phyloP scores from a whole-genome alignment of 169 alveolate genomes.

The Cryptosporidium felis region DNA sequence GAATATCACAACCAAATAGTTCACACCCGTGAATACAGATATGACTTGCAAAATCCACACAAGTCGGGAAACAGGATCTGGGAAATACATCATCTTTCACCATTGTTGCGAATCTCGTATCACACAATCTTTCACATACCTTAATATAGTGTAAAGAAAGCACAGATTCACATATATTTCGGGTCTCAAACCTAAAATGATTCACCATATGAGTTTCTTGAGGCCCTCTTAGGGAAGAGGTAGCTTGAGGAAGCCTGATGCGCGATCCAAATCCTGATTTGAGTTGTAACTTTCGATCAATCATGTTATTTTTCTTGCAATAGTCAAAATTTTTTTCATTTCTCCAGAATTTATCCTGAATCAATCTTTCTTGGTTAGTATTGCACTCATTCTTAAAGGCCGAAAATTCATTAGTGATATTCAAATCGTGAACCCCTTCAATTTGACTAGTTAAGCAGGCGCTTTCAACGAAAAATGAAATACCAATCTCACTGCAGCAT shows the following conservation, averaged over 20 bases:
- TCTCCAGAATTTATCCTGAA: background rate
- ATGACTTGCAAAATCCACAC: constrained; percentile 38
- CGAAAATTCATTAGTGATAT: background rate
- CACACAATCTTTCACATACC: constrained; percentile 45
- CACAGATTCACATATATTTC: constrained; percentile 23
- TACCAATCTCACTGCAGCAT: background rate
- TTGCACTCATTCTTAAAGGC: background rate
- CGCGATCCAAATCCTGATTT: constrained; percentile 51
- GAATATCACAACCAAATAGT: constrained; percentile 16
- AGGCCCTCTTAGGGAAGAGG: constrained; percentile 17
- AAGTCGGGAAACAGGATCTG: constrained; percentile 54
- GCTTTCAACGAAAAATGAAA: background rate
- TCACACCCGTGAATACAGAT: constrained; percentile 14
- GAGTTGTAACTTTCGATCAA: constrained; percentile 27
- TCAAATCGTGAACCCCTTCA: background rate
- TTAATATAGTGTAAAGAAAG: constrained; percentile 40
- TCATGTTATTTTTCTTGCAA: background rate
- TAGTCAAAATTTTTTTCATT: background rate
- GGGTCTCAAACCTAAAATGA: background rate
- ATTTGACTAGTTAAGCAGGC: background rate
- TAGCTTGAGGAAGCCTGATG: constrained; percentile 26
- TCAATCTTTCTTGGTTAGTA: background rate
- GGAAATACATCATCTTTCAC: constrained; percentile 45
- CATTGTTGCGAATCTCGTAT: background rate
- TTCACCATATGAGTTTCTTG: background rate